A percentile compares a stretch with the other conserved stretches of the same genome.
Conservation (phyloP, 1,139 yeast genomes). For the Insectozyma bohioensis region DNA sequence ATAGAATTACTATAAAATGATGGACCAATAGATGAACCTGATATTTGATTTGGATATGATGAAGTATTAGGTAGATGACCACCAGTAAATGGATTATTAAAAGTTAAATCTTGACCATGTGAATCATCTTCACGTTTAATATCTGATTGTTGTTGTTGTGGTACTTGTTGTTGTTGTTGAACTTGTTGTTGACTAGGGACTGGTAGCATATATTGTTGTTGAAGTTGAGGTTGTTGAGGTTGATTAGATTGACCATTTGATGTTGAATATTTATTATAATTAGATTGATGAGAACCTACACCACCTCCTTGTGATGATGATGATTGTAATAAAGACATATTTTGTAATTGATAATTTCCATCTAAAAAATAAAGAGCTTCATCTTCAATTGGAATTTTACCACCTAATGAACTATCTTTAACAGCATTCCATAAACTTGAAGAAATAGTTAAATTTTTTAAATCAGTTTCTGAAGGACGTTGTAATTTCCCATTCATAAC, state of each 20-base stretch:
- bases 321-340: constrained; percentile 34
- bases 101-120: constrained; percentile 16
- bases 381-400: constrained; percentile 51
- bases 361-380: constrained; percentile 54
- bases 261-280: background rate
- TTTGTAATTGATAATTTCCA: constrained; percentile 44
- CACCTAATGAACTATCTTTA: constrained; percentile 62
- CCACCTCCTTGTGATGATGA: constrained; percentile 7
- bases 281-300: constrained; percentile 5
- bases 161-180: constrained; percentile 5
- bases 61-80: constrained; percentile 7
- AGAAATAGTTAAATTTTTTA: constrained; percentile 54
- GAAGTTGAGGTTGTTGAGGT: background rate
- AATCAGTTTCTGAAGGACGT: constrained; percentile 58
- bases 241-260: background rate
- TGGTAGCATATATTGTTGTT: constrained; percentile 6
- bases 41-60: background rate
- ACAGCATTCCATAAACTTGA: constrained; percentile 60
- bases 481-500: constrained; percentile 56
- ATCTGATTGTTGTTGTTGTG: constrained; percentile 9
- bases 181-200: constrained; percentile 1
- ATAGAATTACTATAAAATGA: too few relatives aligned
- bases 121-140: constrained; percentile 19
- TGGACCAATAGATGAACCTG: background rate
- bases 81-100: constrained; percentile 23